Percentiles rank a stretch among this genome's conserved stretches.
Evolutionary conservation across 371 early-diverging fungal genomes (phyloP).

Genomic region (Mortierella sp.): DNA sequence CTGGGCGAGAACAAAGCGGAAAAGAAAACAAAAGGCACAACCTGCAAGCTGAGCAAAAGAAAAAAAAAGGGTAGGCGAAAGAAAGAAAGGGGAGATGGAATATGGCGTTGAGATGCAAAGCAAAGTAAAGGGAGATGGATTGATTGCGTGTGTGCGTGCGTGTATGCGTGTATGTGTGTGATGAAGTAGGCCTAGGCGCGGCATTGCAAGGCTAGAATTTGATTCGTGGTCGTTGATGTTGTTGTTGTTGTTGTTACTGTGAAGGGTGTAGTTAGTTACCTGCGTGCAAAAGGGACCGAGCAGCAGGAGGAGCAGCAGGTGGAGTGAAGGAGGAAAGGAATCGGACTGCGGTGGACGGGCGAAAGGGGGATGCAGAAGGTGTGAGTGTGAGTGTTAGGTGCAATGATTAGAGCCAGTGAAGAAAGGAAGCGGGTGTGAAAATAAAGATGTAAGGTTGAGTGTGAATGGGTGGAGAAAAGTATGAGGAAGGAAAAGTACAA

Average conservation of each 20-base stretch:
- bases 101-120: background rate
- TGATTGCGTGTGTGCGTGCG: background rate
- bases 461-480: background rate
- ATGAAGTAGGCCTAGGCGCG: background rate
- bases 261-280: background rate
- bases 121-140: no score
- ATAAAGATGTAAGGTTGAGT: slow-evolving; percentile 5
- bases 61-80: no score
- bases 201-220: background rate
- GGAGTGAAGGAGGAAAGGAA: background rate
- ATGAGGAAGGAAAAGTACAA: background rate
- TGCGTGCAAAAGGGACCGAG: background rate
- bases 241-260: no score
- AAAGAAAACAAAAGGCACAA: background rate
- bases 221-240: background rate
- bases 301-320: background rate
- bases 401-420: background rate
- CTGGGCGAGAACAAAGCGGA: background rate
- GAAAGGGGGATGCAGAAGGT: background rate
- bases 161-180: background rate
- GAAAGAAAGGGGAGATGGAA: background rate
- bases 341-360: background rate
- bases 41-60: background rate
- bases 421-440: background rate
- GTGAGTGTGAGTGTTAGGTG: background rate